Evolutionary conservation across 495 filamentous ascomycete genomes (phyloP), one percentile per base, ranked within the genome.

Genomic region (Xylaria sp.): DNA sequence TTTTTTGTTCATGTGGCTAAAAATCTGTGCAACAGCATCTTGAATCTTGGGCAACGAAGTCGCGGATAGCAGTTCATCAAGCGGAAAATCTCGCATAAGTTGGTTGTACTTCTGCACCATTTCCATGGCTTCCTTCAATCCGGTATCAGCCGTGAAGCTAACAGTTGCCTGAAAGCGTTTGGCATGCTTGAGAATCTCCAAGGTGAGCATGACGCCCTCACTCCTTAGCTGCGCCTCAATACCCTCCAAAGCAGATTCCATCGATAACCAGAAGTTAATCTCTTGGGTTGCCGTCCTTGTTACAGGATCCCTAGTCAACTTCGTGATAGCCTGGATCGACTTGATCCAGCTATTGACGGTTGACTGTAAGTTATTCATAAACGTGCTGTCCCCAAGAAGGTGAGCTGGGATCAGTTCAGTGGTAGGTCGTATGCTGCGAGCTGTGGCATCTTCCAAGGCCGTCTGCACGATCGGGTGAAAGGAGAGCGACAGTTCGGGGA

Each of bases 51-150:
- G 87, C 53, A 98, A 80, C 3, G 94, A 94, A 6, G 95, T 96
- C 5, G 97, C 94, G 46, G 96, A 97, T 3, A 97, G 86, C 26
- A 99, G 83, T 77, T 99, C 97, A 78, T 98, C 94, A 52, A 97
- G 87, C 2, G 96, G 96, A 73, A 99, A 99, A 77, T 98, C 97
- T 55, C 96, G 90, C 95, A 99, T 97, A 19, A 98, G 85, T 80
- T 96, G 93, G 80, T 99, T 99, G 82, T 98, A 98, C 77, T 97
- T 97, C 83, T 97, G 94, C 46, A 98, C 96, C 82, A 91, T 89
- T 71, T 99, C 95, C 74, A 91, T 94, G 55, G 94, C 93, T 78
- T 98, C 97, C 79, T 94, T 96, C 78, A 99, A 82, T 3, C 96
- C 95, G 57, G 95, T 98, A 79, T 99, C 96, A 15, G 95, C 91